These are phyloP conservation scores for Marasmius tenuissimus DNA, from an alignment of 1,284 basidiomycete species.

Conservation along the genomic window DNA sequence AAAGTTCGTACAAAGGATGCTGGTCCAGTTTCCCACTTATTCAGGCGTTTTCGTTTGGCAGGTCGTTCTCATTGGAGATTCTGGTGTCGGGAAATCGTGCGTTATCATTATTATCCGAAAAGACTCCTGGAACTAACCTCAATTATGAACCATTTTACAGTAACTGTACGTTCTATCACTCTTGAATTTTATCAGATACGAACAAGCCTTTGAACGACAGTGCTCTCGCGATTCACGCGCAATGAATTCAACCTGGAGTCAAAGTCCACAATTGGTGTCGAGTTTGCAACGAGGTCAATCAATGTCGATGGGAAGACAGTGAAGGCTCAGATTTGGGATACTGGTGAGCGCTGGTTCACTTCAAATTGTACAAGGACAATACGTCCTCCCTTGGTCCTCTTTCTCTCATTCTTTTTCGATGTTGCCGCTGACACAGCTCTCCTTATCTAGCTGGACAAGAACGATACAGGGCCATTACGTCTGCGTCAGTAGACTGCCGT, in stretches of 20 bases:
- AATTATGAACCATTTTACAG: constrained; percentile 22
- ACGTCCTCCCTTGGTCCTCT: neutral
- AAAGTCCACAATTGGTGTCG: constrained; percentile 98
- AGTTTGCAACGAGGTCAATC: constrained; percentile 97
- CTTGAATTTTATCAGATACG: neutral
- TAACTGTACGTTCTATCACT: constrained; percentile 32
- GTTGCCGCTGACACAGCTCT: neutral
- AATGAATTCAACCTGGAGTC: constrained; percentile 99
- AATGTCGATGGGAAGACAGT: constrained; percentile 95
- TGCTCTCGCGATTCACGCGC: constrained; percentile 94
- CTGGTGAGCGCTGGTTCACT: constrained; percentile 55
- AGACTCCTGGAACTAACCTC: constrained; percentile 18
- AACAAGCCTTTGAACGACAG: constrained; percentile 31
- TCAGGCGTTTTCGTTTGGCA: constrained; percentile 29
- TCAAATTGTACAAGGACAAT: neutral
- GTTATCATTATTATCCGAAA: constrained; percentile 33
- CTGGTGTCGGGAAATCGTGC: constrained; percentile 97
- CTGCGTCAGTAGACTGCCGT: constrained; percentile 63
- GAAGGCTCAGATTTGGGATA: constrained; percentile 99
- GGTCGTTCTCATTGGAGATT: constrained; percentile 98
- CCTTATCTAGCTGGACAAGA: constrained; percentile 85
- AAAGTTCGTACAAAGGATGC: constrained; percentile 58
- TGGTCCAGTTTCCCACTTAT: neutral
- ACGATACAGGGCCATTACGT: constrained; percentile 98
- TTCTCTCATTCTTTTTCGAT: neutral